Conservation (phyloP, 2,329 filamentous ascomycete species). For the Pseudocercospora eumusae region DNA sequence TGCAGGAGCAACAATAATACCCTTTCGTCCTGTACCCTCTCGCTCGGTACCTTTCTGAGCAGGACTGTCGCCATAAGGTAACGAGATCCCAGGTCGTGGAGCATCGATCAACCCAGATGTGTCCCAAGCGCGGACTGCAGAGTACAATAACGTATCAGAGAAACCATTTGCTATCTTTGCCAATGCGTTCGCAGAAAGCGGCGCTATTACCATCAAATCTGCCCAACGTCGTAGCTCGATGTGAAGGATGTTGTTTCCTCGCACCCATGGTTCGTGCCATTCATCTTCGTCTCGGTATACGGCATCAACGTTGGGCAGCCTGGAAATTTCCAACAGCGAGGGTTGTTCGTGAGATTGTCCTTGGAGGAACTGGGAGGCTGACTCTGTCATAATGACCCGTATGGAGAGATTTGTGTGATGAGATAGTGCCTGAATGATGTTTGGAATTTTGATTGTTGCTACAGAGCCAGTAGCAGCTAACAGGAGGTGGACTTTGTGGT, state of each 20-base stretch:
- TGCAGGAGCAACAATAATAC: conserved; percentile 73
- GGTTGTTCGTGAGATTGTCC: conserved; percentile 80
- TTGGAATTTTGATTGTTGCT: conserved; percentile 76
- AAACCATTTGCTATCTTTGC: conserved; percentile 81
- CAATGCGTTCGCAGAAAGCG: conserved; percentile 79
- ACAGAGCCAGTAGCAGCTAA: conserved; percentile 71
- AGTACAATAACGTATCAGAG: conserved; percentile 71
- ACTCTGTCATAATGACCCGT: conserved; percentile 76
- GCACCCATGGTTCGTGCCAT: conserved; percentile 76
- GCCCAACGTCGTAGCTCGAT: conserved; percentile 86
- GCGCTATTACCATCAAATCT: conserved; percentile 75
- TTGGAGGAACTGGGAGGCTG: conserved; percentile 72
- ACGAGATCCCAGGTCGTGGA: conserved; percentile 30
- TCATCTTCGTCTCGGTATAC: conserved; percentile 85
- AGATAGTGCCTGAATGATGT: conserved; percentile 57
- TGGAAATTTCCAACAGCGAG: conserved; percentile 58
- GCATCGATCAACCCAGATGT: conserved; percentile 61
- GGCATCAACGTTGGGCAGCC: conserved; percentile 71
- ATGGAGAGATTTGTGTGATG: conserved; percentile 65
- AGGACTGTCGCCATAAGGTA: conserved; percentile 21
- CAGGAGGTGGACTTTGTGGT: conserved; percentile 62
- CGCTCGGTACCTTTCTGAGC: conserved; percentile 15
- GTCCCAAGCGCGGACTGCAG: conserved; percentile 86
- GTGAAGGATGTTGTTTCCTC: conserved; percentile 80
- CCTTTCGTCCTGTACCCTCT: conserved; percentile 47